Percentiles rank a stretch among this genome's conserved stretches.
Evolutionary conservation across 1,284 basidiomycete species (phyloP).

Genomic region (Rhizoctonia solani): DNA sequence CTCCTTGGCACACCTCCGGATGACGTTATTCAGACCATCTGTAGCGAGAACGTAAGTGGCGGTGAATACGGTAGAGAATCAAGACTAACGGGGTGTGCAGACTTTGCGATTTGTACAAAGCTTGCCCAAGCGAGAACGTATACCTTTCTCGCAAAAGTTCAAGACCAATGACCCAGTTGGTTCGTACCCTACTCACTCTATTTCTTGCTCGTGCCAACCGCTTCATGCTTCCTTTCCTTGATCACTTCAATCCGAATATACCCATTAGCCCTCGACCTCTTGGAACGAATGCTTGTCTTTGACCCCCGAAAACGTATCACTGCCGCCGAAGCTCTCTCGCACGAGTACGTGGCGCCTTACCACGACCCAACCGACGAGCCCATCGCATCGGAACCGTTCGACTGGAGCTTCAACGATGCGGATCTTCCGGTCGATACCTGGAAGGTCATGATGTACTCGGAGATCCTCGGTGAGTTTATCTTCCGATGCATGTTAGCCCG

Average conservation of each 20-base stretch:
- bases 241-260: not conserved
- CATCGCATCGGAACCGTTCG: slow-evolving; percentile 79
- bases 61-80: not conserved
- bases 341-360: slow-evolving; percentile 96
- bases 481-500: not conserved
- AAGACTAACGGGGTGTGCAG: slow-evolving; percentile 50
- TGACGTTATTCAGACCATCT: slow-evolving; percentile 99
- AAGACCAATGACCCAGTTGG: slow-evolving; percentile 86
- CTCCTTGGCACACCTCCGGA: slow-evolving; percentile 96
- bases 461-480: slow-evolving; percentile 77
- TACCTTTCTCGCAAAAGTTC: slow-evolving; percentile 95
- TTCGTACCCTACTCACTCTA: slow-evolving; percentile 43
- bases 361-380: slow-evolving; percentile 99
- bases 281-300: slow-evolving; percentile 99
- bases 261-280: slow-evolving; percentile 82
- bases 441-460: slow-evolving; percentile 99
- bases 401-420: slow-evolving; percentile 99
- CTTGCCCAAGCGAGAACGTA: slow-evolving; percentile 92
- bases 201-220: too few relatives aligned
- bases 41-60: slow-evolving; percentile 91
- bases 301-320: slow-evolving; percentile 97
- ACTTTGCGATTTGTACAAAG: slow-evolving; percentile 99
- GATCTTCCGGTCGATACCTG: slow-evolving; percentile 98
- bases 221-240: too few relatives aligned
- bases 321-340: slow-evolving; percentile 86